Evolutionary conservation across 164 flowering plant species (phyloP).

Genomic region (Stephania yunnanensis): DNA sequence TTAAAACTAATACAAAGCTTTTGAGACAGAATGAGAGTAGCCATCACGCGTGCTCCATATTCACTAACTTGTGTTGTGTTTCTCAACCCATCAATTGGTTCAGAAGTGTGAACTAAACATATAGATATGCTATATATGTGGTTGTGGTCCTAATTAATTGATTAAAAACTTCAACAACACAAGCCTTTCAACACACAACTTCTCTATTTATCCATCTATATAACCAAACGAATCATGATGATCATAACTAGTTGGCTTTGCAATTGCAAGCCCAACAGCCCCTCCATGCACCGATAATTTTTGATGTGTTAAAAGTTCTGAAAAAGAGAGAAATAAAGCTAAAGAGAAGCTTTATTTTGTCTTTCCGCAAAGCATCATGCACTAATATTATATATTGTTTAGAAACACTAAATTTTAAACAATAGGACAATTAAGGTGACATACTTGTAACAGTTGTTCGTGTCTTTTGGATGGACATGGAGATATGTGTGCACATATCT

Average conservation of each 20-base stretch:
- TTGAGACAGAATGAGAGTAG: neutral
- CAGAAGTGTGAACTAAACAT: too few species aligned
- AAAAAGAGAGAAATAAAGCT: constrained; percentile 1
- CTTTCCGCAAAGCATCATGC: neutral
- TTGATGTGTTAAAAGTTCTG: neutral
- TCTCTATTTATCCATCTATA: neutral
- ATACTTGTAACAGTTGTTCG: too few species aligned
- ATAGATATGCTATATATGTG: neutral
- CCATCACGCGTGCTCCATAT: neutral
- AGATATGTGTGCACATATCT: neutral
- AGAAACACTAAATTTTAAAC: too few species aligned
- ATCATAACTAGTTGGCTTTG: neutral
- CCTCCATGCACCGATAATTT: neutral
- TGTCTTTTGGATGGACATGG: neutral
- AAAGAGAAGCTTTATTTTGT: constrained; percentile 1
- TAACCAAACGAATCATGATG: neutral
- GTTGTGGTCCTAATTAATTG: neutral
- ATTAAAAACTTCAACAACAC: neutral
- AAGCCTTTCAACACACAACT: neutral
- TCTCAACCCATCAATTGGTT: neutral
- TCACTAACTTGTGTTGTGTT: neutral
- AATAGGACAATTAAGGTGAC: neutral
- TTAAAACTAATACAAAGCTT: neutral
- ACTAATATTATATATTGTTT: too few species aligned
- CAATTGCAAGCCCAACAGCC: neutral